Evolutionary conservation across 768 basidiomycete genomes (phyloP).

Genomic region (Suillus luteus): DNA sequence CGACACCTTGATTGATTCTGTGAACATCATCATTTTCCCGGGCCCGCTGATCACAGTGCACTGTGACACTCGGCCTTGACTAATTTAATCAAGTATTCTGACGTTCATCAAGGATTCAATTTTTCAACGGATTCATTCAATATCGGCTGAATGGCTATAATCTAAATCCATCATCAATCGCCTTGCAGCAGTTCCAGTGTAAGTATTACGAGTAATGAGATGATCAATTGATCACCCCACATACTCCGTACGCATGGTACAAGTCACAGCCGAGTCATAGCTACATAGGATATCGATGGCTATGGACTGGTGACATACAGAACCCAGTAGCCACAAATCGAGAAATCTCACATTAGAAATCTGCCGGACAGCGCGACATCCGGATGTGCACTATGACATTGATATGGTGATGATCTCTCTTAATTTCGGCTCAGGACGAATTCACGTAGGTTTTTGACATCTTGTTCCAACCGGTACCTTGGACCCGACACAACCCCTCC

Average conservation of each 20-base stretch:
- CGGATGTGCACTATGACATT: not conserved
- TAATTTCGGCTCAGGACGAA: not conserved
- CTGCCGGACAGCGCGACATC: not conserved
- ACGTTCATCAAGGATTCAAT: not conserved
- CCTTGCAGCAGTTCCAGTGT: not conserved
- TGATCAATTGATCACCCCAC: not conserved
- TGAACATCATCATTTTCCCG: not conserved
- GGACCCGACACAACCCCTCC: not conserved
- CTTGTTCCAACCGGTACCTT: not conserved
- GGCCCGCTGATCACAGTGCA: not conserved
- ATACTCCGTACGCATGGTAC: not conserved
- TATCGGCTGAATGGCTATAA: not conserved
- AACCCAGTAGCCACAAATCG: not conserved
- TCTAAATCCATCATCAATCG: not conserved
- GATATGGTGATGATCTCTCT: not conserved
- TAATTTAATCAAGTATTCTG: not conserved
- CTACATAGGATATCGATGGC: not conserved
- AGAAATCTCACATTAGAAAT: not conserved
- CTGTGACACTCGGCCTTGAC: not conserved
- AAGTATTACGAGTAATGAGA: not conserved
- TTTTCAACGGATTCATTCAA: not conserved
- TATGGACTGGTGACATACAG: not conserved
- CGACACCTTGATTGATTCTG: not conserved
- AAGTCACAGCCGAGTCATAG: not conserved
- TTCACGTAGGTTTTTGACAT: not conserved